Evolutionary conservation across 192 early-diverging fungal genomes (phyloP).

Genomic region (Coemansia sp.): DNA sequence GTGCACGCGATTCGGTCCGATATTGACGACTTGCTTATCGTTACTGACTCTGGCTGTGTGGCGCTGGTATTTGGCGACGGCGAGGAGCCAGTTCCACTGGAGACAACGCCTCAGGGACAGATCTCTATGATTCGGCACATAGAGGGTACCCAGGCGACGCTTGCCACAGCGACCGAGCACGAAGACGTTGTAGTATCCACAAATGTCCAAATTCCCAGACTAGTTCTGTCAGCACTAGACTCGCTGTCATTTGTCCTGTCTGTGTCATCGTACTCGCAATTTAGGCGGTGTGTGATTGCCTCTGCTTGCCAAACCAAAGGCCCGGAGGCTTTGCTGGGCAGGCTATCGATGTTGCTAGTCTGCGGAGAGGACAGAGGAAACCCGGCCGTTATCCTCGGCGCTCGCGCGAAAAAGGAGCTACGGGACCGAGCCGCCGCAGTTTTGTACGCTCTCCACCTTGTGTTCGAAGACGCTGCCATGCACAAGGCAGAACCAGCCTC

Average conservation of each 20-base stretch:
- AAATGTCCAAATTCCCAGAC: slow-evolving; percentile 19
- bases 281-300: slow-evolving; percentile 29
- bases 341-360: slow-evolving; percentile 28
- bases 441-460: slow-evolving; percentile 42
- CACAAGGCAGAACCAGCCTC: slow-evolving; percentile 22
- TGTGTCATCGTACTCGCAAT: slow-evolving; percentile 8
- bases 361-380: slow-evolving; percentile 18
- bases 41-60: slow-evolving; percentile 22
- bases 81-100: slow-evolving; percentile 21
- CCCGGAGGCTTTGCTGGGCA: slow-evolving; percentile 19
- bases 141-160: slow-evolving; percentile 8
- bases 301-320: slow-evolving; percentile 3
- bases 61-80: slow-evolving; percentile 21
- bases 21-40: slow-evolving; percentile 43
- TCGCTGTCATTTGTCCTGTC: slow-evolving; percentile 46
- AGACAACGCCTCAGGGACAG: background rate
- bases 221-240: slow-evolving; percentile 13
- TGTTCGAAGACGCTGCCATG: slow-evolving; percentile 41
- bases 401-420: slow-evolving; percentile 33
- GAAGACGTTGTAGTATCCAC: slow-evolving; percentile 1
- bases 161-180: background rate
- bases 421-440: slow-evolving; percentile 33
- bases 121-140: slow-evolving; percentile 17
- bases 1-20: slow-evolving; percentile 16
- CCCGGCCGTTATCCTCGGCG: slow-evolving; percentile 14